Evolutionary conservation across 169 alveolate genomes (phyloP).

Genomic region (Plasmodium relictum): DNA sequence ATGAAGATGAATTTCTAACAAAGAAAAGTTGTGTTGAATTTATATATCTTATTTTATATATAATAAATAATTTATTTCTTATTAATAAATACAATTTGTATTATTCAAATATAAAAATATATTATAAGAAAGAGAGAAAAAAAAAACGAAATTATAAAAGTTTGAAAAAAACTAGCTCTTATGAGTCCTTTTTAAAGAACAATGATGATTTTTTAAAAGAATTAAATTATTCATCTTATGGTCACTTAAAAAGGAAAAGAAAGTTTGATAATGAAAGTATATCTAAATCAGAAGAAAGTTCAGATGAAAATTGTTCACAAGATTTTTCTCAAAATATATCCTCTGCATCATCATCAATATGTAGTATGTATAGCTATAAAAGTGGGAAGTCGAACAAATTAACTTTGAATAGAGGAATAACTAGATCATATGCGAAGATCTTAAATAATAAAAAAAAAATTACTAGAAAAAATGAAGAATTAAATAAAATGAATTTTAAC

Average conservation of each 20-base stretch:
- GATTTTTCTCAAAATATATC: neutral
- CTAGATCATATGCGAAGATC: slow-evolving; percentile 45
- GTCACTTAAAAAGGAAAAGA: slow-evolving; percentile 1
- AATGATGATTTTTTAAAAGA: slow-evolving; percentile 1
- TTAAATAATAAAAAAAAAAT: slow-evolving; percentile 4
- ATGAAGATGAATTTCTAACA: slow-evolving; percentile 17
- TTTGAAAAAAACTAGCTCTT: neutral
- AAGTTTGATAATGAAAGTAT: slow-evolving; percentile 13
- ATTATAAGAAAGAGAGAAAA: slow-evolving; percentile 7
- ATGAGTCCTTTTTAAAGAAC: neutral
- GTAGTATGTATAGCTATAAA: slow-evolving; percentile 41
- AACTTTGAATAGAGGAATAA: slow-evolving; percentile 26
- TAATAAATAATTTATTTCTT: slow-evolving; percentile 48
- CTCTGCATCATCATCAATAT: slow-evolving; percentile 16
- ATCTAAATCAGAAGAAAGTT: neutral
- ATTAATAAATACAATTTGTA: slow-evolving; percentile 45
- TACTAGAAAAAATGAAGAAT: neutral
- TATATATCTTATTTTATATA: slow-evolving; percentile 44
- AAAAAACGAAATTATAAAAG: neutral
- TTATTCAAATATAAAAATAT: slow-evolving; percentile 32
- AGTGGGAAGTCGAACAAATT: neutral
- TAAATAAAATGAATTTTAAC: neutral
- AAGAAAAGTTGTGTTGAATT: slow-evolving; percentile 45
- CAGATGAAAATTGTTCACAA: slow-evolving; percentile 2
- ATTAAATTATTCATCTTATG: neutral